Conservation (phyloP, 2,329 filamentous ascomycete species). For the Helotiales sp. region DNA sequence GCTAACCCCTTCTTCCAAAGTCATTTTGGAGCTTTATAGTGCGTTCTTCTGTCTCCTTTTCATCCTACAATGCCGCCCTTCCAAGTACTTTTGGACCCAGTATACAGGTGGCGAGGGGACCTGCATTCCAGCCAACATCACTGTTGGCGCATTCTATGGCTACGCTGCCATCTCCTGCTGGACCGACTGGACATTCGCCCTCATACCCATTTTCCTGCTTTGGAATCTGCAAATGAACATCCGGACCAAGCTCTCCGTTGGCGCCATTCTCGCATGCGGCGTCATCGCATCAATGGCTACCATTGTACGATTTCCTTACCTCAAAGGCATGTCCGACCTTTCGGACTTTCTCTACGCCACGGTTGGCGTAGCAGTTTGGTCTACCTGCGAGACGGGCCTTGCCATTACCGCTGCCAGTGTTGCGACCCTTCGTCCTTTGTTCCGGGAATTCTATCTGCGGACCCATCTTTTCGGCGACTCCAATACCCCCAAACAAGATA, state of each 20-base stretch:
- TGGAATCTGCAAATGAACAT: slow-evolving; percentile 51
- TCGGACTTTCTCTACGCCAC: slow-evolving; percentile 30
- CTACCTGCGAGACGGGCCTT: slow-evolving; percentile 26
- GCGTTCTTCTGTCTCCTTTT: slow-evolving; percentile 40
- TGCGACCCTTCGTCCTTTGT: slow-evolving; percentile 28
- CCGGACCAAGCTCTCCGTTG: slow-evolving; percentile 47
- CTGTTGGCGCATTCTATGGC: slow-evolving; percentile 38
- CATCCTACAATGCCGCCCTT: slow-evolving; percentile 41
- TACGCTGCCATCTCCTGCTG: slow-evolving; percentile 41
- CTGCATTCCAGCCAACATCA: slow-evolving; percentile 36
- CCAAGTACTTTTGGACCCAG: slow-evolving; percentile 40
- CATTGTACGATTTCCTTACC: slow-evolving; percentile 32
- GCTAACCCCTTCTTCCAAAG: no score
- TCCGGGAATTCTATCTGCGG: slow-evolving; percentile 11
- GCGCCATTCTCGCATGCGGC: slow-evolving; percentile 49
- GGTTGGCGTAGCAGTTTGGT: slow-evolving; percentile 31
- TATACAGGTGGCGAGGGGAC: slow-evolving; percentile 35
- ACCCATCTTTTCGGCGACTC: slow-evolving; percentile 3
- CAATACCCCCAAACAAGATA: no score
- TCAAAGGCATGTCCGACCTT: slow-evolving; percentile 18
- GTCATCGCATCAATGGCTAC: slow-evolving; percentile 39
- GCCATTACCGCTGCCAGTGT: slow-evolving; percentile 24
- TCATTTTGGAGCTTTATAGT: slow-evolving; percentile 36
- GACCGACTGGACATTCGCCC: slow-evolving; percentile 45
- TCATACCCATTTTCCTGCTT: slow-evolving; percentile 51